Evolutionary conservation across 352 stramenopile genomes (phyloP).

Genomic region (Thalassiosira delicatula): DNA sequence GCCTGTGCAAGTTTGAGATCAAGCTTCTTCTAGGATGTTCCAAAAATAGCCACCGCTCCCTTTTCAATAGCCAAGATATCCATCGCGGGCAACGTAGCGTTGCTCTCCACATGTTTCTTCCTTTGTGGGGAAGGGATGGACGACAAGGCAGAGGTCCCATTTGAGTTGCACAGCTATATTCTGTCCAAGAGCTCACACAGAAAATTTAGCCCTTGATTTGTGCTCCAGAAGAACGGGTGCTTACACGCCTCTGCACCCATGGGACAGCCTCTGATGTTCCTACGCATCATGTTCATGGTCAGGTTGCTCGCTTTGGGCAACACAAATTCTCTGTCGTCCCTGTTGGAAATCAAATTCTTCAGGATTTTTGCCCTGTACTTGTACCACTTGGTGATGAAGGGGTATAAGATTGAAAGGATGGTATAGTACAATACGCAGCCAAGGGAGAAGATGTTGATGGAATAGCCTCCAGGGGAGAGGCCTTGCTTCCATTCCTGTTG

Average conservation of each 20-base stretch:
- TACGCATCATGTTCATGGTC: conserved; percentile 79
- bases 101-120: no score
- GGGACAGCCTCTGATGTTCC: conserved; percentile 81
- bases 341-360: conserved; percentile 69
- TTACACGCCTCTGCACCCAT: conserved; percentile 84
- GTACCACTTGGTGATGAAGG: conserved; percentile 88
- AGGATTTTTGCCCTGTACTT: conserved; percentile 88
- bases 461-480: conserved; percentile 45
- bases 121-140: no score
- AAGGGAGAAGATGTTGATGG: conserved; percentile 88
- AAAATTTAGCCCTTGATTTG: conserved; percentile 82
- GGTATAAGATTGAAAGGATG: conserved; percentile 84
- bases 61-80: conserved; percentile 77
- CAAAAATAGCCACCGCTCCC: conserved; percentile 80
- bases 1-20: conserved; percentile 80
- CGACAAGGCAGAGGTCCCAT: no score
- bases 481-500: conserved; percentile 47
- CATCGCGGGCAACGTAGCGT: no score
- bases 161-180: conserved; percentile 74
- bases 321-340: conserved; percentile 69
- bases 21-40: conserved; percentile 81
- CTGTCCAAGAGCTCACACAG: conserved; percentile 87
- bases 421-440: conserved; percentile 88
- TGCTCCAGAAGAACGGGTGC: conserved; percentile 88
- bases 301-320: conserved; percentile 83